phyloP scores from a whole-genome alignment of 2,329 filamentous ascomycete genomes.

The Penicillium sclerotigenum region DNA sequence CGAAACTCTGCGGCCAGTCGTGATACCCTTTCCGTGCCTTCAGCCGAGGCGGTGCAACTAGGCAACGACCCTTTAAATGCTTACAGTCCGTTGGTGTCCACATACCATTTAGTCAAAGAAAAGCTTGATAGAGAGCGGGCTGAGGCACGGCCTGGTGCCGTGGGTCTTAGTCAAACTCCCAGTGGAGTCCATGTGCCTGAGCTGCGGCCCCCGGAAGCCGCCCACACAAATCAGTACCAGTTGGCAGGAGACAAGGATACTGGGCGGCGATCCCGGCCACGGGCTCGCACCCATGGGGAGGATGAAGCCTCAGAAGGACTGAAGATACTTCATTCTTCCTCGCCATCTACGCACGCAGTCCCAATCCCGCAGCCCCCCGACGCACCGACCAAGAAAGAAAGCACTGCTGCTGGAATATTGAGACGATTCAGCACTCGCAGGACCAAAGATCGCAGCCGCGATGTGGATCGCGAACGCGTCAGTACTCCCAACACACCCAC shows the following conservation, averaged over 20 bases:
- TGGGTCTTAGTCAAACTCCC: constrained; percentile 55
- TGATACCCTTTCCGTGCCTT: constrained; percentile 81
- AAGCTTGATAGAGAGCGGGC: constrained; percentile 77
- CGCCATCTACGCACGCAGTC: constrained; percentile 48
- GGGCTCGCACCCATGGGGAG: constrained; percentile 90
- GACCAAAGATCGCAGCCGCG: constrained; percentile 55
- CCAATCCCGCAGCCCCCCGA: constrained; percentile 57
- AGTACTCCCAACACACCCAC: constrained; percentile 68
- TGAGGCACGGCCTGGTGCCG: constrained; percentile 58
- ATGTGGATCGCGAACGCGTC: constrained; percentile 48
- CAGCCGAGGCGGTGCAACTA: constrained; percentile 76
- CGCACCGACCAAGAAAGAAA: constrained; percentile 74
- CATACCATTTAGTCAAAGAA: constrained; percentile 95
- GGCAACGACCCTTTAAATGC: constrained; percentile 88
- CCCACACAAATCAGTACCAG: constrained; percentile 89
- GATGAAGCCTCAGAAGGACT: constrained; percentile 77
- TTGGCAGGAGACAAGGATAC: constrained; percentile 85
- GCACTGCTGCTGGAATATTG: constrained; percentile 76
- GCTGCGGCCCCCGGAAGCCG: constrained; percentile 75
- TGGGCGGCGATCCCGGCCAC: constrained; percentile 75
- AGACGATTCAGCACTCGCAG: constrained; percentile 88
- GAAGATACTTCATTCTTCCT: constrained; percentile 61
- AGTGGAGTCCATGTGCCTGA: constrained; percentile 67
- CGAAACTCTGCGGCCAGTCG: constrained; percentile 79
- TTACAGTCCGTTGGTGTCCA: constrained; percentile 84